These are phyloP conservation scores for Kluyveromyces marxianus DNA, from an alignment of 1,139 yeast genomes.

Conservation along the genomic window DNA sequence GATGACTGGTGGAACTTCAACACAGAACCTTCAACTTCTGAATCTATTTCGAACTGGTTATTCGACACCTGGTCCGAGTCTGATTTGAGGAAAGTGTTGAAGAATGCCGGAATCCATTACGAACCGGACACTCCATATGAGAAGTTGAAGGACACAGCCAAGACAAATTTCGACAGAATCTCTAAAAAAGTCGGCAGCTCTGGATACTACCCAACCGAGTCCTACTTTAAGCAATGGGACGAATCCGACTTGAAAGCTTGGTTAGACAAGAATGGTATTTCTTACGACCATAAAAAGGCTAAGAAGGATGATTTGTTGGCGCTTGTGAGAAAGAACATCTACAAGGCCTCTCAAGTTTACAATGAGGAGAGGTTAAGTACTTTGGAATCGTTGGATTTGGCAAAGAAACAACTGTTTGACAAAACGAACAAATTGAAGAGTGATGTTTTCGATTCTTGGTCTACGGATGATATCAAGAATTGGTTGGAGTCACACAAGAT, in stretches of 20 bases:
- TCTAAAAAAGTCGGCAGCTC: constrained; percentile 33
- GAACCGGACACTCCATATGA: constrained; percentile 31
- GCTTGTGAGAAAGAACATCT: constrained; percentile 37
- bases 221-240: constrained; percentile 44
- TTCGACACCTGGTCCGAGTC: constrained; percentile 44
- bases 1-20: constrained; percentile 10
- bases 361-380: constrained; percentile 35
- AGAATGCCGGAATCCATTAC: constrained; percentile 31
- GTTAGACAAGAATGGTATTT: constrained; percentile 40
- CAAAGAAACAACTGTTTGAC: constrained; percentile 34
- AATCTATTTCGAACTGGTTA: constrained; percentile 33
- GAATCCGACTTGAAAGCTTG: constrained; percentile 39
- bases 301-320: constrained; percentile 39
- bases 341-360: constrained; percentile 33
- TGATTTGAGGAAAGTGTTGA: constrained; percentile 34
- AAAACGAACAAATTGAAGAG: constrained; percentile 37
- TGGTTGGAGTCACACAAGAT: constrained; percentile 44
- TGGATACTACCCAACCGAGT: constrained; percentile 44
- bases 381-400: constrained; percentile 36
- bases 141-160: constrained; percentile 35
- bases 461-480: constrained; percentile 37
- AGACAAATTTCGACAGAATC: constrained; percentile 35
- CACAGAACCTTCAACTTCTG: constrained; percentile 6
- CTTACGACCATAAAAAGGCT: constrained; percentile 33
- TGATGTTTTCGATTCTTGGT: constrained; percentile 43